A percentile compares a stretch with the other conserved stretches of the same genome.
Evolutionary conservation across 306 rosid species (phyloP).

Genomic region (Quillaja saponaria): DNA sequence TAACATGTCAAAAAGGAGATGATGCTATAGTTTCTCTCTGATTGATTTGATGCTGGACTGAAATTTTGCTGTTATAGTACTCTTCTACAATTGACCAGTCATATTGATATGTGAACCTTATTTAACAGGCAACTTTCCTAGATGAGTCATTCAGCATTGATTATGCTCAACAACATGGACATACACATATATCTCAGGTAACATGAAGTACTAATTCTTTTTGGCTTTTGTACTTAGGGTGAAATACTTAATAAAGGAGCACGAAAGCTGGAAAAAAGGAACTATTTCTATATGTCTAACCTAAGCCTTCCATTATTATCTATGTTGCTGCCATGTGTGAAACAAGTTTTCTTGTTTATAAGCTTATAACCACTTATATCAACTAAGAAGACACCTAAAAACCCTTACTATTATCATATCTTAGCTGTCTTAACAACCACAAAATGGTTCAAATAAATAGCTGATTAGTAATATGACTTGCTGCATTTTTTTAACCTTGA

Average conservation of each 20-base stretch:
- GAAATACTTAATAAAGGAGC: too few relatives aligned
- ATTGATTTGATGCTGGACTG: neutral
- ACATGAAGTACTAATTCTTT: slow-evolving; percentile 22
- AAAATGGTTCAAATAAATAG: slow-evolving; percentile 1
- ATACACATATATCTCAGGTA: slow-evolving; percentile 86
- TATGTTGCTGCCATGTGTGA: slow-evolving; percentile 15
- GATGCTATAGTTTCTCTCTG: neutral
- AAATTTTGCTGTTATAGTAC: too few relatives aligned
- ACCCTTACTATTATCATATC: neutral
- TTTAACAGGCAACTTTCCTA: slow-evolving; percentile 80
- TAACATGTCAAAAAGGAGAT: neutral
- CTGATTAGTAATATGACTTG: slow-evolving; percentile 4
- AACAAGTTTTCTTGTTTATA: neutral
- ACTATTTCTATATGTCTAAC: neutral
- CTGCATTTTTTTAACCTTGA: slow-evolving; percentile 11
- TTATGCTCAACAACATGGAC: slow-evolving; percentile 86
- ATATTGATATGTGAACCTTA: too few relatives aligned
- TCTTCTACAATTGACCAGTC: too few relatives aligned
- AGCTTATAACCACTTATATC: slow-evolving; percentile 4
- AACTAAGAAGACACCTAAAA: neutral
- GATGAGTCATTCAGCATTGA: slow-evolving; percentile 78
- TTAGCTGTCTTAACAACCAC: slow-evolving; percentile 2
- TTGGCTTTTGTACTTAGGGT: neutral
- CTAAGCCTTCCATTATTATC: neutral
- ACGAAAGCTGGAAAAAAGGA: too few relatives aligned